Percentiles rank a stretch among this genome's conserved stretches.
Conservation (phyloP, 345 rosid genomes). For the Psidium friedrichsthalianum region DNA sequence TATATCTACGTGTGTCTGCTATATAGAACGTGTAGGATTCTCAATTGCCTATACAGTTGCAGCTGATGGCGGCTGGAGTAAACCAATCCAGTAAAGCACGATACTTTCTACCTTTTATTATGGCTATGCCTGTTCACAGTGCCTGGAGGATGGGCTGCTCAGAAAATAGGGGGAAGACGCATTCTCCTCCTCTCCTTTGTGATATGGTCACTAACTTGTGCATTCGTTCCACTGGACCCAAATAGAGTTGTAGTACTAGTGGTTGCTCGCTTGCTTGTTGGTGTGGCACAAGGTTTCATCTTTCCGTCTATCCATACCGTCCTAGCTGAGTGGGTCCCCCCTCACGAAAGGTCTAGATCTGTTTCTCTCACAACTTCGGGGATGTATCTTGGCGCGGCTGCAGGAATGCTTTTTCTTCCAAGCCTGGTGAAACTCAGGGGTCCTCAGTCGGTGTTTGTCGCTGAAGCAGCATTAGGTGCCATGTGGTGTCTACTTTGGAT, state of each 20-base stretch:
- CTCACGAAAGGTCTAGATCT: constrained; percentile 94
- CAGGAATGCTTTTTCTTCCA: constrained; percentile 92
- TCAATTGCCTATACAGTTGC: constrained; percentile 90
- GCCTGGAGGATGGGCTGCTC: constrained; percentile 99
- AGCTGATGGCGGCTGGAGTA: constrained; percentile 84
- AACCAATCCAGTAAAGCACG: constrained; percentile 82
- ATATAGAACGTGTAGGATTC: constrained; percentile 94
- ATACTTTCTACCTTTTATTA: constrained; percentile 81
- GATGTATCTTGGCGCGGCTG: constrained; percentile 95
- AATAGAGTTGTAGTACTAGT: constrained; percentile 48
- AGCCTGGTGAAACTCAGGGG: constrained; percentile 76
- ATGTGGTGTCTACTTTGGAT: constrained; percentile 89
- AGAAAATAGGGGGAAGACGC: constrained; percentile 77
- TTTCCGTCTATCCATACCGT: constrained; percentile 95
- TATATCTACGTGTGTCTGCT: constrained; percentile 78
- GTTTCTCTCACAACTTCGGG: constrained; percentile 95
- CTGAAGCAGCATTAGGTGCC: constrained; percentile 80
- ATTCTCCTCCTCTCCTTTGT: constrained; percentile 86
- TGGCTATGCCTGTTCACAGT: constrained; percentile 96
- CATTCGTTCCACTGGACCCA: constrained; percentile 78
- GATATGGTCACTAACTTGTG: constrained; percentile 85
- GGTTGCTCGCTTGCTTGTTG: constrained; percentile 83
- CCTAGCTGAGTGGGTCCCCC: constrained; percentile 98
- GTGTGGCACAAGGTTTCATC: constrained; percentile 96
- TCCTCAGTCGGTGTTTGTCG: constrained; percentile 77